Conservation (phyloP, 2,329 filamentous ascomycete genomes). For the Colletotrichum aenigma region DNA sequence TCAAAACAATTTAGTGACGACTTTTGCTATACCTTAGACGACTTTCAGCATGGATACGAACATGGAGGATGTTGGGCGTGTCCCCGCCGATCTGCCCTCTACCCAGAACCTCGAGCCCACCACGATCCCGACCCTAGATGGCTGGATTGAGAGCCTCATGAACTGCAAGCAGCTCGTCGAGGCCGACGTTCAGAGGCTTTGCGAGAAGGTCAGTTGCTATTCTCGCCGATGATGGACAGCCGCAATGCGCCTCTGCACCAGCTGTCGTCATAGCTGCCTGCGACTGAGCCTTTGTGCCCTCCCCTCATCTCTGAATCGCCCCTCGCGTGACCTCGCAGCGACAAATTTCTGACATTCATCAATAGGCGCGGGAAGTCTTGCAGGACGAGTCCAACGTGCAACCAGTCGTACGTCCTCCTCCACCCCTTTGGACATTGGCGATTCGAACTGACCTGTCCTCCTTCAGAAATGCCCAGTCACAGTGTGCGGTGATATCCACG, state of each 20-base stretch:
- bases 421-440: conserved; percentile 13
- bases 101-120: conserved; percentile 75
- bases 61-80: conserved; percentile 96
- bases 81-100: conserved; percentile 78
- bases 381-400: conserved; percentile 99
- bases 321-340: conserved; percentile 33
- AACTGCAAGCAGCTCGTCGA: conserved; percentile 97
- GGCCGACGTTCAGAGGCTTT: conserved; percentile 92
- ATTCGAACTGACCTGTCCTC: conserved; percentile 30
- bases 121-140: conserved; percentile 90
- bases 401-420: conserved; percentile 76
- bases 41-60: conserved; percentile 81
- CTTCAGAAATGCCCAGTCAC: conserved; percentile 94
- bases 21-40: conserved; percentile 1
- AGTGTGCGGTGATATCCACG: conserved; percentile 98
- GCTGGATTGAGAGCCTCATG: conserved; percentile 99
- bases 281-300: background rate
- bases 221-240: background rate
- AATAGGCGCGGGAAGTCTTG: conserved; percentile 89
- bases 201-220: conserved; percentile 79
- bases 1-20: background rate
- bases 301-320: conserved; percentile 17
- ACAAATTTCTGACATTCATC: conserved; percentile 34
- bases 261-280: conserved; percentile 1
- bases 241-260: background rate